Percentiles rank a stretch among this genome's conserved stretches.
Evolutionary conservation across 345 rosid species (phyloP).

Genomic region (Cardamine chenopodiifolia): DNA sequence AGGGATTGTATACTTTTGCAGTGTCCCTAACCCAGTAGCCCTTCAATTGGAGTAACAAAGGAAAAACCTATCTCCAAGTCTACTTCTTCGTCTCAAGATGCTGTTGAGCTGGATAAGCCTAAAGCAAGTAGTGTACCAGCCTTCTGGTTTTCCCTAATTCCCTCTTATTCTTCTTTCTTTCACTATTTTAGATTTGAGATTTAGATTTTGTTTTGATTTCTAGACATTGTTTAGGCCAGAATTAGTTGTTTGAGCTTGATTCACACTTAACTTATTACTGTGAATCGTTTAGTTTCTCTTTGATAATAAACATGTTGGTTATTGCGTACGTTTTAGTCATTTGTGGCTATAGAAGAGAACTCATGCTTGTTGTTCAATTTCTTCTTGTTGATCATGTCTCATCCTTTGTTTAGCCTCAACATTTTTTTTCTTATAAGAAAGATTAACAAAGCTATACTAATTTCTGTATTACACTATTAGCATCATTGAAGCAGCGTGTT

Average conservation of each 20-base stretch:
- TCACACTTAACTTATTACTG: not conserved
- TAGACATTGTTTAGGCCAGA: constrained; percentile 34
- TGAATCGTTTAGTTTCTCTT: not conserved
- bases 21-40: too few species aligned
- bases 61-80: constrained; percentile 24
- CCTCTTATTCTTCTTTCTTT: not conserved
- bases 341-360: not conserved
- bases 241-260: constrained; percentile 35
- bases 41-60: constrained; percentile 3
- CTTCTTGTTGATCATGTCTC: not conserved
- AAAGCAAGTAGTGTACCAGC: constrained; percentile 42
- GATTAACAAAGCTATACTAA: not conserved
- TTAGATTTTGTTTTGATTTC: constrained; percentile 21
- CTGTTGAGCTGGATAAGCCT: constrained; percentile 44
- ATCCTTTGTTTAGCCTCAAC: constrained; percentile 4
- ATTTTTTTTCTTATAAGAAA: not conserved
- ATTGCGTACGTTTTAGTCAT: not conserved
- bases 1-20: too few species aligned
- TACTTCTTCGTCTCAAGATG: constrained; percentile 40
- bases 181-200: constrained; percentile 26
- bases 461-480: not conserved
- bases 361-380: not conserved
- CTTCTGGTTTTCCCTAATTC: not conserved
- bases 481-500: not conserved
- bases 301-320: constrained; percentile 11